Evolutionary conservation across 192 early-diverging fungal genomes (phyloP).

Genomic region (Coemansia sp.): DNA sequence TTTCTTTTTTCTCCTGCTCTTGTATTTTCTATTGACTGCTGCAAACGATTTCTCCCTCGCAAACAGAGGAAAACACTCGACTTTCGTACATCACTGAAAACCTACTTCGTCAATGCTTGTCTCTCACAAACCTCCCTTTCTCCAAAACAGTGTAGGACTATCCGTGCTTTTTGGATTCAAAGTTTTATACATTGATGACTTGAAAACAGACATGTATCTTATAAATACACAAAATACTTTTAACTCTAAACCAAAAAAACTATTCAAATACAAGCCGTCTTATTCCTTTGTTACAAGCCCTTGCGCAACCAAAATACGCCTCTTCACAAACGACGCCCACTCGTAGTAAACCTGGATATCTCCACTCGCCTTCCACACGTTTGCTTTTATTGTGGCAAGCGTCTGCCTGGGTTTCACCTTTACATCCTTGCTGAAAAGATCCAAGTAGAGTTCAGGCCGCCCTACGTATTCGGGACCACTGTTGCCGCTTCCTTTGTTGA

Average conservation of each 20-base stretch:
- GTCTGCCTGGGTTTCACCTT: slow-evolving; percentile 27
- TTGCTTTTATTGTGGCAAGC: slow-evolving; percentile 49
- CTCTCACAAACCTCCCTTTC: no score
- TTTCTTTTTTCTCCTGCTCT: no score
- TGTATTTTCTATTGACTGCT: no score
- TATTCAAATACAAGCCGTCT: neutral
- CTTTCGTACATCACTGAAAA: no score
- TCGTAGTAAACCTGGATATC: slow-evolving; percentile 53
- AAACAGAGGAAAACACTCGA: no score
- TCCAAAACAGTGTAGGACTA: no score
- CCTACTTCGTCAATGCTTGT: no score
- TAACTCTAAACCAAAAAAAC: neutral
- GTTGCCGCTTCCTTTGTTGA: neutral
- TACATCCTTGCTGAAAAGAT: slow-evolving; percentile 42
- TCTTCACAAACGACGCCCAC: slow-evolving; percentile 51
- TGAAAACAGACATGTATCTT: no score
- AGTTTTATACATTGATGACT: no score
- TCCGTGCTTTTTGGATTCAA: no score
- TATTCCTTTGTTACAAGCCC: slow-evolving; percentile 7
- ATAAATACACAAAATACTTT: no score
- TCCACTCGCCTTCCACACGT: slow-evolving; percentile 50
- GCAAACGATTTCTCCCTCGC: no score
- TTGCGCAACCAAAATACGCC: slow-evolving; percentile 39
- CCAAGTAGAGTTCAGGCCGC: slow-evolving; percentile 45
- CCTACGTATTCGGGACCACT: slow-evolving; percentile 23